Conservation (phyloP, 495 filamentous ascomycete species). For the Lasiosphaeris hirsuta region DNA sequence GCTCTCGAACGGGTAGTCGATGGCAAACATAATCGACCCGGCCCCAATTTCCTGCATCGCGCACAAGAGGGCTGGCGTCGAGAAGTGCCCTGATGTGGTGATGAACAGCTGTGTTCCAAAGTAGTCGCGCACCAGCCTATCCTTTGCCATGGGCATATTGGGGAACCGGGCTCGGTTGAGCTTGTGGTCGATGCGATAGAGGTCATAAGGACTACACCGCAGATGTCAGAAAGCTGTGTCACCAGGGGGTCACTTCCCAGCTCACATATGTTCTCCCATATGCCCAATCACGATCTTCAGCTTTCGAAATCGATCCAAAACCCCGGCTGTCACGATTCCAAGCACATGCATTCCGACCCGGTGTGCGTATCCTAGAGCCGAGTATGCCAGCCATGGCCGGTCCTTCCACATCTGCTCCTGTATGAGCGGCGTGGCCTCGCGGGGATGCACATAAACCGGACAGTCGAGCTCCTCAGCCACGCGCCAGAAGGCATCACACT, state of each 20-base stretch:
- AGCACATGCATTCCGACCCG: constrained; percentile 40
- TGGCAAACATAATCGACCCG: constrained; percentile 47
- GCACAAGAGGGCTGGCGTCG: constrained; percentile 26
- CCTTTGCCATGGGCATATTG: constrained; percentile 25
- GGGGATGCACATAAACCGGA: constrained; percentile 57
- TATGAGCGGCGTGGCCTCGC: constrained; percentile 43
- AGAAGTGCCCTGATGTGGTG: constrained; percentile 58
- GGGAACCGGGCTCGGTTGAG: constrained; percentile 26
- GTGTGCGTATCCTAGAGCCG: constrained; percentile 29
- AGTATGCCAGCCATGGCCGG: constrained; percentile 42
- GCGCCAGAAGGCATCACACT: constrained; percentile 45
- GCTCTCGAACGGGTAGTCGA: constrained; percentile 58
- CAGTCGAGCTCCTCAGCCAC: constrained; percentile 50
- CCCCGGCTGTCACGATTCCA: constrained; percentile 30
- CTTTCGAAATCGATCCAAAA: constrained; percentile 52
- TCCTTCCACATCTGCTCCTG: constrained; percentile 29
- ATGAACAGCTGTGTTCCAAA: constrained; percentile 28
- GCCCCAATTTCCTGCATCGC: constrained; percentile 26
- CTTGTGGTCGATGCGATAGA: constrained; percentile 29
- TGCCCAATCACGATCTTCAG: constrained; percentile 63
- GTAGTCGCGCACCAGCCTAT: constrained; percentile 26
- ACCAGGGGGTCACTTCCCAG: not conserved
- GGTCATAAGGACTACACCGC: constrained; percentile 18
- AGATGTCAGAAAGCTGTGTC: not conserved
- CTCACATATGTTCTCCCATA: constrained; percentile 51